Evolutionary conservation across 176 grass and related monocot genomes (phyloP), one percentile per base, ranked within the genome.

Genomic region (Olyra latifolia): DNA sequence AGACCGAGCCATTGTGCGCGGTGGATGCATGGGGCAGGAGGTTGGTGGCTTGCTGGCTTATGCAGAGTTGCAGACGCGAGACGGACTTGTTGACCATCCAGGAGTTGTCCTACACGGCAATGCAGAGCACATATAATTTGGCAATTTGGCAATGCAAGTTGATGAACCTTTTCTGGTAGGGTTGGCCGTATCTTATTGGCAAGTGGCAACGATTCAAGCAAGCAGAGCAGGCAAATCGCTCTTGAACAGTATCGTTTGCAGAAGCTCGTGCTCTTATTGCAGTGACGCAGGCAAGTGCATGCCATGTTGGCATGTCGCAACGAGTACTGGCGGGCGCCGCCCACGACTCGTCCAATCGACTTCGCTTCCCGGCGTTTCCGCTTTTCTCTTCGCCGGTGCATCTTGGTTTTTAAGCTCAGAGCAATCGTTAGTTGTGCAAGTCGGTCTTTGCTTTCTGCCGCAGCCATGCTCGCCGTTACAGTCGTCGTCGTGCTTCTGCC

Each of bases 241-340:
- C n/a, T n/a, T n/a, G n/a, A n/a, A n/a, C n/a, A n/a, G n/a, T n/a
- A n/a, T n/a, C n/a, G n/a, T n/a, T 27, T 59, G 10, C 25, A 28
- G 62, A 74, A 62, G 54, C 40, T 44, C 8, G 52, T 59, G 72
- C 55, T 30, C 71, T 48, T 28, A 29, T 70, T 24, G 67, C 47
- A 22, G 43, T 28, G 67, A 70, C 67, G 67, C 67, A 44, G 67
- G 5, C 68, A 30, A 71, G 24, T n/a, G n/a, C n/a, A n/a, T n/a
- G n/a, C n/a, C n/a, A n/a, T n/a, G n/a, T n/a, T 49, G 48, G 68
- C 63, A 44, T 10, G 25, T 16, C 24, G 46, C 6, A 8, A 16
- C 22, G 40, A 44, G 54, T 43, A 42, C 30, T 32, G 27, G 27
- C 13, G 27, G 59, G 27, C 59, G 59, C 2, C 22, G 55, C 2